Conservation (phyloP, 163 green algal species). For the Chlamydomonas reinhardtii region DNA sequence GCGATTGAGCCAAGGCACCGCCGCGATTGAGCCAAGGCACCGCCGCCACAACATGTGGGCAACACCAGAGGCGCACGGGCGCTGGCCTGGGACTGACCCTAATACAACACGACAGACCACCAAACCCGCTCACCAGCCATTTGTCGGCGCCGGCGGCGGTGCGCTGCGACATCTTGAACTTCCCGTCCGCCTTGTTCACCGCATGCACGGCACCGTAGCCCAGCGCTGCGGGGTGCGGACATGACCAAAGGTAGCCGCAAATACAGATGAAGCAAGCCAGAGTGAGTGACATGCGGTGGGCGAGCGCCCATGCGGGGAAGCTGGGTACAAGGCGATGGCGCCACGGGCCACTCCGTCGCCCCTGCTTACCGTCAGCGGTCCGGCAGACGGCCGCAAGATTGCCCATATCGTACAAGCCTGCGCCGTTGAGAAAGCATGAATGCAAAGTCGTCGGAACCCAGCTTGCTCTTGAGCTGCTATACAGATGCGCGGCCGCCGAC, state of each 20-base stretch:
- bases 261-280: too few species aligned
- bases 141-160: conserved; percentile 88
- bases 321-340: too few species aligned
- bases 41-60: too few species aligned
- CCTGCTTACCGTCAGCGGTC: conserved; percentile 81
- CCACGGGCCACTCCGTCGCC: too few species aligned
- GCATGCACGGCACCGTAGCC: conserved; percentile 85
- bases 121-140: conserved; percentile 77
- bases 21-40: neutral
- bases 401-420: conserved; percentile 85
- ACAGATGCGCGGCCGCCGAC: too few species aligned
- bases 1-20: neutral
- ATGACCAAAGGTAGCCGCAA: neutral
- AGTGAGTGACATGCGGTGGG: too few species aligned
- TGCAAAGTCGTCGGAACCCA: too few species aligned
- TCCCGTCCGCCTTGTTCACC: conserved; percentile 68
- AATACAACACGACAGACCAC: too few species aligned
- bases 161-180: conserved; percentile 83
- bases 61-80: too few species aligned
- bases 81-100: too few species aligned
- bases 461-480: too few species aligned
- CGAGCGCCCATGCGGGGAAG: neutral
- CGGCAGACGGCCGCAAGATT: conserved; percentile 93
- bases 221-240: conserved; percentile 69
- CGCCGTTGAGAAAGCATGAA: neutral